Conservation (phyloP, 257 asterid species). For the Euphrasia confusa region DNA sequence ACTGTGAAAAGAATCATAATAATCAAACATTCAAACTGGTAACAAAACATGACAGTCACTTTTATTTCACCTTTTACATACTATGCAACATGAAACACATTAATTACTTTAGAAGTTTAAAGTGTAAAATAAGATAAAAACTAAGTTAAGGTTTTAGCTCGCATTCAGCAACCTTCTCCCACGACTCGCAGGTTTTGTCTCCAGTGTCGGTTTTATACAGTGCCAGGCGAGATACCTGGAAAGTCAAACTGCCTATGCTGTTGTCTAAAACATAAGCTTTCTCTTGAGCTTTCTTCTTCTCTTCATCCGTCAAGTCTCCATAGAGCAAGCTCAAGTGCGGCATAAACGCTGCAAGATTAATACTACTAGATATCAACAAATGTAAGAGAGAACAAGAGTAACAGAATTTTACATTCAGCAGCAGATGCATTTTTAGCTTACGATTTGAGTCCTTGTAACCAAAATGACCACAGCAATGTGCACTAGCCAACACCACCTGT, state of each 20-base stretch:
- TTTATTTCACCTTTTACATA: slow-evolving; percentile 12
- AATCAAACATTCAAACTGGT: not conserved
- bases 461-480: slow-evolving; percentile 64
- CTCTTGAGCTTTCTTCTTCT: slow-evolving; percentile 65
- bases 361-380: not conserved
- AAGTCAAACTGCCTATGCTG: slow-evolving; percentile 42
- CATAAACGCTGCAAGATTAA: slow-evolving; percentile 67
- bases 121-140: not conserved
- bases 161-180: slow-evolving; percentile 78
- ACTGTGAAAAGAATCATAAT: not conserved
- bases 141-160: slow-evolving; percentile 29
- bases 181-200: slow-evolving; percentile 76
- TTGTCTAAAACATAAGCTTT: slow-evolving; percentile 63
- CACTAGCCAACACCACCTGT: slow-evolving; percentile 82
- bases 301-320: slow-evolving; percentile 65
- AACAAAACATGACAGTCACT: not conserved
- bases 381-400: not conserved
- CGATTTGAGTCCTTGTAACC: slow-evolving; percentile 51
- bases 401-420: slow-evolving; percentile 1
- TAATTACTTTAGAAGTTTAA: not conserved
- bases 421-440: slow-evolving; percentile 31
- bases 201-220: slow-evolving; percentile 72
- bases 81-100: slow-evolving; percentile 6
- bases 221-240: slow-evolving; percentile 61
- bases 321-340: slow-evolving; percentile 92